Percentiles rank a stretch among this genome's conserved stretches.
These are phyloP conservation scores for Leucocoprinus sp. DNA, from an alignment of 768 basidiomycete genomes.

Conservation along the genomic window DNA sequence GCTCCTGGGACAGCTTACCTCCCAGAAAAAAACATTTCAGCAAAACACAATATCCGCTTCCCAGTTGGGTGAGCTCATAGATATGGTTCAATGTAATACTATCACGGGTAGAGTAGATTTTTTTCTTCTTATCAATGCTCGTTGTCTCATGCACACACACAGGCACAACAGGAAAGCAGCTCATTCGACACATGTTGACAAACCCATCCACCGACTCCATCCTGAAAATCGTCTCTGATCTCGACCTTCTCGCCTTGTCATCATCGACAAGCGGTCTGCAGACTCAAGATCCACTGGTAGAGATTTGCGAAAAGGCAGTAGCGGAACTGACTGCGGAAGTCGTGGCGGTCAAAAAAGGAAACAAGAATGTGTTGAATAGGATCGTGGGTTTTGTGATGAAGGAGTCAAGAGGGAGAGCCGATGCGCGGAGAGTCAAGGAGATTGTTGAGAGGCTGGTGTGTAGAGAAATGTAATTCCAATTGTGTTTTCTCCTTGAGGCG, in stretches of 20 bases:
- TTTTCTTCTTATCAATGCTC: neutral
- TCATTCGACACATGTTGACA: constrained; percentile 65
- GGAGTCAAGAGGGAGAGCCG: constrained; percentile 66
- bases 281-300: constrained; percentile 30
- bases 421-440: constrained; percentile 52
- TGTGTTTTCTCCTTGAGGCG: too few species aligned
- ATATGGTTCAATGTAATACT: constrained; percentile 53
- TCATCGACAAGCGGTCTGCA: constrained; percentile 11
- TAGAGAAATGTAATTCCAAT: neutral
- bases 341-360: constrained; percentile 57
- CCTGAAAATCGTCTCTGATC: constrained; percentile 36
- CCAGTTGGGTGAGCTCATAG: constrained; percentile 72
- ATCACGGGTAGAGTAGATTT: constrained; percentile 54
- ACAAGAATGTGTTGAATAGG: constrained; percentile 70
- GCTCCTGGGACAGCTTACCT: constrained; percentile 68
- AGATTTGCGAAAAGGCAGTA: constrained; percentile 59
- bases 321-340: constrained; percentile 58
- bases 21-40: constrained; percentile 42
- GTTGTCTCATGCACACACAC: neutral
- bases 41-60: constrained; percentile 50
- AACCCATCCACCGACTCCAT: constrained; percentile 29
- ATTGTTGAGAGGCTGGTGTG: constrained; percentile 1
- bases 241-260: constrained; percentile 37
- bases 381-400: constrained; percentile 86
- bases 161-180: constrained; percentile 74